These are phyloP conservation scores for Fusarium lateritium DNA, from an alignment of 2,329 filamentous ascomycete species.

Conservation along the genomic window DNA sequence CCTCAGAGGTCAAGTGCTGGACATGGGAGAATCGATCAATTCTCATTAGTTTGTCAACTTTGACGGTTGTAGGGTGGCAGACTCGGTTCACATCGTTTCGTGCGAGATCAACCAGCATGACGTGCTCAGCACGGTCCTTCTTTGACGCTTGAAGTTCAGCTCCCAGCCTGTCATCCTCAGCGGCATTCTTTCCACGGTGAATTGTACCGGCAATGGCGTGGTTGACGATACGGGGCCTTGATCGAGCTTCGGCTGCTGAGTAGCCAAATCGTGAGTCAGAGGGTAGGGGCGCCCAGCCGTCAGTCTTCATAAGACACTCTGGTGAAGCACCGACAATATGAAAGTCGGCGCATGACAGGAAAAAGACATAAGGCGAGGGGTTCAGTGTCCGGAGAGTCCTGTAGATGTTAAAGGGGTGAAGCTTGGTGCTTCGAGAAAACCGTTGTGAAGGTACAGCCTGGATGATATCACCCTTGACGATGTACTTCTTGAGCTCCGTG, in stretches of 20 bases:
- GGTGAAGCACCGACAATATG: slow-evolving; percentile 96
- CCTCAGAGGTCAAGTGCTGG: slow-evolving; percentile 96
- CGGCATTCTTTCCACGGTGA: slow-evolving; percentile 80
- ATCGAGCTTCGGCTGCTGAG: slow-evolving; percentile 59
- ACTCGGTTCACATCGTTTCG: slow-evolving; percentile 98
- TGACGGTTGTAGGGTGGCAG: slow-evolving; percentile 89
- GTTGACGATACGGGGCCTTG: slow-evolving; percentile 89
- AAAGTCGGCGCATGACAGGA: slow-evolving; percentile 91
- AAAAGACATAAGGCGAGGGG: slow-evolving; percentile 97
- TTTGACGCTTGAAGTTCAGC: slow-evolving; percentile 72
- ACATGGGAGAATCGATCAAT: slow-evolving; percentile 97
- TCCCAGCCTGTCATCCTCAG: slow-evolving; percentile 85
- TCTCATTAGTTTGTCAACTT: slow-evolving; percentile 94
- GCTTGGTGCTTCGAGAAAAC: slow-evolving; percentile 86
- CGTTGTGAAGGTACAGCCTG: slow-evolving; percentile 97
- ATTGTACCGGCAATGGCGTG: slow-evolving; percentile 98
- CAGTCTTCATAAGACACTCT: slow-evolving; percentile 89
- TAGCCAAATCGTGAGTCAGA: slow-evolving; percentile 48
- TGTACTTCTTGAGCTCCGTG: slow-evolving; percentile 88
- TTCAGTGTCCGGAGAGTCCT: slow-evolving; percentile 97
- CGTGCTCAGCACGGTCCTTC: slow-evolving; percentile 95
- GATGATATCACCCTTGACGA: slow-evolving; percentile 93
- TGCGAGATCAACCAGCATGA: slow-evolving; percentile 97
- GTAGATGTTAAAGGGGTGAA: slow-evolving; percentile 99
- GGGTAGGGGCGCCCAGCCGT: slow-evolving; percentile 46